Percentiles rank a stretch among this genome's conserved stretches.
Conservation (phyloP, 805 yeast species). For the Wickerhamomyces ciferrii region DNA sequence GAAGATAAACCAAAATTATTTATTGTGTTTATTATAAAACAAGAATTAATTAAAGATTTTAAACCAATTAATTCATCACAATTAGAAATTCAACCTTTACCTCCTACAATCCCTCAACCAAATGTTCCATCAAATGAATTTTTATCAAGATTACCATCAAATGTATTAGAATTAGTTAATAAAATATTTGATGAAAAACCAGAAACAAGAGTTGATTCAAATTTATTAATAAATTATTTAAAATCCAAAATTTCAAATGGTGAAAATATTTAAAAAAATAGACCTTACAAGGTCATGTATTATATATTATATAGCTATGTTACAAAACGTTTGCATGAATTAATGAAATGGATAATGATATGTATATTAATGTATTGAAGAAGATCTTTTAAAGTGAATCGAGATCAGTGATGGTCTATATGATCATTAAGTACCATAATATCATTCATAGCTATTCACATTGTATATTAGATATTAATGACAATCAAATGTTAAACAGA, state of each 20-base stretch:
- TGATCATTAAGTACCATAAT: no score
- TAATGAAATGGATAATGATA: no score
- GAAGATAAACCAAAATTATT: slow-evolving; percentile 7
- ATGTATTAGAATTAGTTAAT: slow-evolving; percentile 13
- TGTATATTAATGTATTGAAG: no score
- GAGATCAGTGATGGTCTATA: no score
- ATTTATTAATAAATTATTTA: slow-evolving; percentile 13
- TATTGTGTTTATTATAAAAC: slow-evolving; percentile 16
- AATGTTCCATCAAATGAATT: slow-evolving; percentile 11
- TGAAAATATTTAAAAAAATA: no score
- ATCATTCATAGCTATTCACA: no score
- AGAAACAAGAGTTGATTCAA: slow-evolving; percentile 14
- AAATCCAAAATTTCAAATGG: not conserved
- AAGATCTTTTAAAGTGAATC: no score
- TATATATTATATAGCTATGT: no score
- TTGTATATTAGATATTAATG: no score
- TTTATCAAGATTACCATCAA: slow-evolving; percentile 12
- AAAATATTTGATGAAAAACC: slow-evolving; percentile 18
- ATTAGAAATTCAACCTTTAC: not conserved
- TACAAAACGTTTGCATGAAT: no score
- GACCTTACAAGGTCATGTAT: no score
- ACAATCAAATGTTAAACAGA: no score
- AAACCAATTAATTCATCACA: not conserved
- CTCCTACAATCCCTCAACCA: not conserved
- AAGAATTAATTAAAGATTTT: slow-evolving; percentile 9